Conservation (phyloP, 805 yeast species). For the Saturnispora galanensis region DNA sequence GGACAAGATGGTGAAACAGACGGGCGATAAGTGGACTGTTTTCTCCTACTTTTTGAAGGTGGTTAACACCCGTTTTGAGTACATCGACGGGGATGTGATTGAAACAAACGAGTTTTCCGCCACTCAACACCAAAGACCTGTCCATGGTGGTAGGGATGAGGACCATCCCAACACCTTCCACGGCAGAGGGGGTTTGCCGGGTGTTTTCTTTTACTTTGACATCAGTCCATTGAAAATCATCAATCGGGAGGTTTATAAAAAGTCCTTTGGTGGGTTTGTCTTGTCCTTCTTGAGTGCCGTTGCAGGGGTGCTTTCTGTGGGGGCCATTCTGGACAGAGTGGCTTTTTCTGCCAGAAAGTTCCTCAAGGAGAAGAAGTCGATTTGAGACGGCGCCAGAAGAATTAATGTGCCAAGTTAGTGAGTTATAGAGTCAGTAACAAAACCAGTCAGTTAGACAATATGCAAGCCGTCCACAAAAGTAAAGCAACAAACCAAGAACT, state of each 20-base stretch:
- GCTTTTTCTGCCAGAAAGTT: conserved; percentile 84
- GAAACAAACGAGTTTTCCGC: conserved; percentile 90
- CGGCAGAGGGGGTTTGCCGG: conserved; percentile 83
- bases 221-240: conserved; percentile 89
- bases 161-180: conserved; percentile 85
- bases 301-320: conserved; percentile 91
- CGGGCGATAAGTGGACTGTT: conserved; percentile 47
- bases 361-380: conserved; percentile 49
- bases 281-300: conserved; percentile 78
- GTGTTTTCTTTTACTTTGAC: conserved; percentile 78
- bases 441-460: too few relatives aligned
- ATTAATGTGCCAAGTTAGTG: too few relatives aligned
- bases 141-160: conserved; percentile 77
- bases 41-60: conserved; percentile 79
- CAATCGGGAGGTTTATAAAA: conserved; percentile 63
- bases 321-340: conserved; percentile 77
- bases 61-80: conserved; percentile 81
- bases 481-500: too few relatives aligned
- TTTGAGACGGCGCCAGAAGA: not conserved
- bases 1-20: conserved; percentile 38
- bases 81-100: conserved; percentile 38
- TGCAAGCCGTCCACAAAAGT: too few relatives aligned
- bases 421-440: too few relatives aligned
- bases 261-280: conserved; percentile 74
- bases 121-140: conserved; percentile 79